Percentiles rank a stretch among this genome's conserved stretches.
These are phyloP conservation scores for Fragilaria radians DNA, from an alignment of 108 stramenopile species.

Conservation along the genomic window DNA sequence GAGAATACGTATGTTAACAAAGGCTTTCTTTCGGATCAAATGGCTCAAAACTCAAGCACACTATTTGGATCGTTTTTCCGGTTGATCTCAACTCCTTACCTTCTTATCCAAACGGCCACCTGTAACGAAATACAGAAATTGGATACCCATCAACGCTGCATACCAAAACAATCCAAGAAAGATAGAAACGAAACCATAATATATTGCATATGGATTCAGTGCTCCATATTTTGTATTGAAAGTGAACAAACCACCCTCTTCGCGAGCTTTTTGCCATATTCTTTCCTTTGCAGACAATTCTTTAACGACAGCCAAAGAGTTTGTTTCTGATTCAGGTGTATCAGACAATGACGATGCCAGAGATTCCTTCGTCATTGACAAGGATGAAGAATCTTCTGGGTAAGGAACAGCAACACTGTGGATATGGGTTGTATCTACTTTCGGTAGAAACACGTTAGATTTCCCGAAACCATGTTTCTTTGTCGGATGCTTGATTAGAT, in stretches of 20 bases:
- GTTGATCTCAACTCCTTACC: constrained; percentile 13
- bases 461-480: too few species aligned
- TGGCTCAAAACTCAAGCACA: background rate
- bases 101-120: constrained; percentile 50
- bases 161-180: constrained; percentile 72
- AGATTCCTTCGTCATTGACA: too few species aligned
- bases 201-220: constrained; percentile 80
- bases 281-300: background rate
- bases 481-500: too few species aligned
- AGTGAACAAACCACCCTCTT: constrained; percentile 43
- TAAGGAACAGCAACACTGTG: too few species aligned
- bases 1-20: background rate
- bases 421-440: too few species aligned
- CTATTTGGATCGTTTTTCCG: background rate
- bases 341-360: too few species aligned
- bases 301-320: too few species aligned
- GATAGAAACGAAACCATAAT: constrained; percentile 66
- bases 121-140: constrained; percentile 55
- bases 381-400: too few species aligned
- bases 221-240: constrained; percentile 74
- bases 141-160: constrained; percentile 34
- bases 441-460: too few species aligned
- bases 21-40: background rate
- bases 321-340: too few species aligned
- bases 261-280: background rate